Percentiles rank a stretch among this genome's conserved stretches.
phyloP scores from a whole-genome alignment of 2,329 filamentous ascomycete species.

The Cercospora nicotianae region DNA sequence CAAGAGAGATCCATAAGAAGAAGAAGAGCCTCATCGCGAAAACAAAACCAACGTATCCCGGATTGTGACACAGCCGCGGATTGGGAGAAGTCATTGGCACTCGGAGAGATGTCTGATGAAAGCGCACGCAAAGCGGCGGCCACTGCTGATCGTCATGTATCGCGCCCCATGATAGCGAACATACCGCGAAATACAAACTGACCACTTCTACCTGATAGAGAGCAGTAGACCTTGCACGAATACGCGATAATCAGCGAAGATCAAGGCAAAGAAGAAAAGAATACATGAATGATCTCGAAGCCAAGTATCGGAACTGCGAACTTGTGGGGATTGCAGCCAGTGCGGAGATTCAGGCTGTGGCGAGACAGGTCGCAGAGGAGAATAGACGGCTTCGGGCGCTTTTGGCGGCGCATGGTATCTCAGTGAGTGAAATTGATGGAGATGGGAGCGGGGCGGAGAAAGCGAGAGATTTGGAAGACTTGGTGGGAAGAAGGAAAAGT shows the following conservation, averaged over 20 bases:
- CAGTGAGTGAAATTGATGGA: constrained; percentile 53
- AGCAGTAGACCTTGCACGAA: constrained; percentile 52
- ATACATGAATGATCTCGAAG: constrained; percentile 69
- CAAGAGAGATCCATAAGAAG: background rate
- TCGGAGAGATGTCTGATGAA: background rate
- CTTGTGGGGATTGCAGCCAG: constrained; percentile 66
- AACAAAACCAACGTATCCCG: background rate
- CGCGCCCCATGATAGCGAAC: background rate
- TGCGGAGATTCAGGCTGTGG: constrained; percentile 69
- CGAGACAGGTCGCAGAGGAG: constrained; percentile 67
- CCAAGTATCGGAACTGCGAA: constrained; percentile 63
- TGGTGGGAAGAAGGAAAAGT: constrained; percentile 4
- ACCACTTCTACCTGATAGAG: constrained; percentile 1
- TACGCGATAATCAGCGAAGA: constrained; percentile 74
- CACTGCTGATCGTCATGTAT: background rate
- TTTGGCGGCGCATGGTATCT: constrained; percentile 58
- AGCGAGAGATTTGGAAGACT: background rate
- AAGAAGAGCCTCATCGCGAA: background rate
- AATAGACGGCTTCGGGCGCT: constrained; percentile 64
- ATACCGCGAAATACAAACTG: background rate
- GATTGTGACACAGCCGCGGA: background rate
- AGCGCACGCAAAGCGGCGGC: background rate
- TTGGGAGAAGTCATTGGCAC: background rate
- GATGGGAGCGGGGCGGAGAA: background rate
- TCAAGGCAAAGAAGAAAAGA: constrained; percentile 73